Percentiles rank a stretch among this genome's conserved stretches.
Conservation (phyloP, 2,329 filamentous ascomycete species). For the Pyricularia sp. region DNA sequence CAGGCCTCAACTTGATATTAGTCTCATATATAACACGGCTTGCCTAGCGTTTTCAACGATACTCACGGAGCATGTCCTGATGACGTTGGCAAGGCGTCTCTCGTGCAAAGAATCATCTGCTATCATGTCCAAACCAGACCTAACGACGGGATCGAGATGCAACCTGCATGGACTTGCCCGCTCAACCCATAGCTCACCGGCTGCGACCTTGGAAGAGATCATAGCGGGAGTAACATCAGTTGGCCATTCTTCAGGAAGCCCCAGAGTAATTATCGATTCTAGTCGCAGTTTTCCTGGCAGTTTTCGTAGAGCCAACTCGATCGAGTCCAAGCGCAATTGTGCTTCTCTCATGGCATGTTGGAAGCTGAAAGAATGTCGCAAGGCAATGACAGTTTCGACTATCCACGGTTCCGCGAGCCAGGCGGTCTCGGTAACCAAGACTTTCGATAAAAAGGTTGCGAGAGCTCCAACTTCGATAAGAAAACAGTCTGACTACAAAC, state of each 20-base stretch:
- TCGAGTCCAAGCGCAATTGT: neutral
- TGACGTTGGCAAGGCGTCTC: neutral
- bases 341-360: slow-evolving; percentile 4
- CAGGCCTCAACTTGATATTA: neutral
- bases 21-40: neutral
- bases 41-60: neutral
- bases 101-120: neutral
- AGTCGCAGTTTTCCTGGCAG: neutral
- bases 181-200: slow-evolving; percentile 3
- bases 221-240: neutral
- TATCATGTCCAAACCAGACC: slow-evolving; percentile 14
- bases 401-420: neutral
- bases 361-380: neutral
- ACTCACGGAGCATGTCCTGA: slow-evolving; percentile 3
- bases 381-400: neutral
- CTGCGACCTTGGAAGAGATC: neutral
- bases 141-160: slow-evolving; percentile 21
- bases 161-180: slow-evolving; percentile 5
- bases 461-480: neutral
- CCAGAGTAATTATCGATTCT: neutral
- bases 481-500: neutral
- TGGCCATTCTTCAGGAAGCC: neutral
- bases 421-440: neutral
- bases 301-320: slow-evolving; percentile 2
- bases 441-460: neutral